Percentiles rank a stretch among this genome's conserved stretches.
Evolutionary conservation across 306 rosid genomes (phyloP).

Genomic region (Hippophae rhamnoides): DNA sequence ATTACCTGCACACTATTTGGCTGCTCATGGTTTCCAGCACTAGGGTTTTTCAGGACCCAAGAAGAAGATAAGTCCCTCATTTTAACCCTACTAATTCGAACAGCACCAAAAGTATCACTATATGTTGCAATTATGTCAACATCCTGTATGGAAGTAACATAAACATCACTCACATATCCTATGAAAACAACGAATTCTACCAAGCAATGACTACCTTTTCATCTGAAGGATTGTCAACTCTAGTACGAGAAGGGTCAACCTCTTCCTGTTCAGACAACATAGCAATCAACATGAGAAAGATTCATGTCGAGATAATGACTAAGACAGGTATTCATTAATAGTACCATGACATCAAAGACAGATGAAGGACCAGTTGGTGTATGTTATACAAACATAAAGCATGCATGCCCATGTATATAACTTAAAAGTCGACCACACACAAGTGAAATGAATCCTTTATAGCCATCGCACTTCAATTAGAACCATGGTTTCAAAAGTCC

Average conservation of each 20-base stretch:
- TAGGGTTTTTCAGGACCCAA: conserved; percentile 82
- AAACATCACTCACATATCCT: conserved; percentile 18
- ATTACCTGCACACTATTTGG: conserved; percentile 54
- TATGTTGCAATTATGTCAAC: conserved; percentile 73
- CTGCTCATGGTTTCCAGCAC: conserved; percentile 32
- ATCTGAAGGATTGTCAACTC: conserved; percentile 35
- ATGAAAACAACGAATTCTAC: conserved; percentile 11
- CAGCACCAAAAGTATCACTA: conserved; percentile 57
- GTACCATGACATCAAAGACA: neutral
- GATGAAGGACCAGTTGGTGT: conserved; percentile 3
- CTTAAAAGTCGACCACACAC: neutral
- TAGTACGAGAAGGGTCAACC: conserved; percentile 23
- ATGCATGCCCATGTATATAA: neutral
- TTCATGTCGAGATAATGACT: conserved; percentile 2
- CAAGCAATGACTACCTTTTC: conserved; percentile 45
- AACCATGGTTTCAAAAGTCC: neutral
- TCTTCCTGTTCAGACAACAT: conserved; percentile 38
- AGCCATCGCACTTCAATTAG: neutral
- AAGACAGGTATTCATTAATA: neutral
- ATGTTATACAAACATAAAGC: neutral
- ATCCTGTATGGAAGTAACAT: conserved; percentile 45
- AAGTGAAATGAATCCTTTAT: neutral
- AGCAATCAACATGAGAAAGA: conserved; percentile 6
- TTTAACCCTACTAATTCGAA: conserved; percentile 64
- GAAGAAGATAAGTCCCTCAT: conserved; percentile 73